Evolutionary conservation across 139 green algal genomes (phyloP).

Genomic region (Picochlorum sp.): DNA sequence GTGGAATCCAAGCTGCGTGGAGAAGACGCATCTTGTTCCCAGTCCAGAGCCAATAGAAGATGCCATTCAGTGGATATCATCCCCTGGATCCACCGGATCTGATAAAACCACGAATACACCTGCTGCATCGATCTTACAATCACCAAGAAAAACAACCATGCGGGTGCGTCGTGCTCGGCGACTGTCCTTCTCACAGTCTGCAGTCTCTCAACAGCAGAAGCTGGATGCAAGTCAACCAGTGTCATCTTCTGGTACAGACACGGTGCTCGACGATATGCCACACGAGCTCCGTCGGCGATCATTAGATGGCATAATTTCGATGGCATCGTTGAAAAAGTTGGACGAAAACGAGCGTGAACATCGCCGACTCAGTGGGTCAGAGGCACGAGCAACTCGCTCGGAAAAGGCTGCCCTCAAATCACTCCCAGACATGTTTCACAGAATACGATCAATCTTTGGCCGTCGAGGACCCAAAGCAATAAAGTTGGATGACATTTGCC

Average conservation of each 20-base stretch:
- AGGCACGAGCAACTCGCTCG: conserved; percentile 9
- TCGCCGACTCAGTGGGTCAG: conserved; percentile 11
- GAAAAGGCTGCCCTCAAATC: conserved; percentile 3
- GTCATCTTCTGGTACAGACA: neutral
- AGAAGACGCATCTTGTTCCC: neutral
- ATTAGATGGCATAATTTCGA: conserved; percentile 17
- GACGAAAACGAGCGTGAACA: neutral
- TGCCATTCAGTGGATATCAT: neutral
- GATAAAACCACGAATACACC: neutral
- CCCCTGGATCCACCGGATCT: neutral
- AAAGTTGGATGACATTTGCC: conserved; percentile 15
- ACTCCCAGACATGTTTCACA: conserved; percentile 19
- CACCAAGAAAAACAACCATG: neutral
- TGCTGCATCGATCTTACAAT: neutral
- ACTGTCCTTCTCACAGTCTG: neutral
- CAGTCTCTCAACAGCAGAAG: neutral
- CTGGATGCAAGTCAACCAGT: neutral
- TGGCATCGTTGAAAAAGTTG: conserved; percentile 18
- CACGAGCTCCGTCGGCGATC: conserved; percentile 19
- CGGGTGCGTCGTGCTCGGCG: neutral
- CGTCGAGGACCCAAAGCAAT: conserved; percentile 13
- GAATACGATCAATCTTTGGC: conserved; percentile 29
- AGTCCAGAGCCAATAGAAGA: conserved; percentile 1
- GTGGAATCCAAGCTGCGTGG: conserved; percentile 2
- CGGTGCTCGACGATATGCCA: conserved; percentile 18